Evolutionary conservation across 805 yeast genomes (phyloP).

Genomic region (Pichia cabralensis): DNA sequence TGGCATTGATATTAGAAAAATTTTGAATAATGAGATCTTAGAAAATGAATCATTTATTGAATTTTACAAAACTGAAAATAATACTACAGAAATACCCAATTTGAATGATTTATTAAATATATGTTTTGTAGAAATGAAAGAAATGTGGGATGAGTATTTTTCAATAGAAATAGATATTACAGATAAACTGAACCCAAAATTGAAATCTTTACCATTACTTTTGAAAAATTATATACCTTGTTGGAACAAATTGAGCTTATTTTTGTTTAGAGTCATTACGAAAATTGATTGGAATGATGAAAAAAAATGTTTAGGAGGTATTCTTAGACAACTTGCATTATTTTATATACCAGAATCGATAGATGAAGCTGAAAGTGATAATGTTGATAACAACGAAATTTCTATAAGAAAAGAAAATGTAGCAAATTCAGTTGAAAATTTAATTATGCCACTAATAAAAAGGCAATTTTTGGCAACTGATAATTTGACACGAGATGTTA

Average conservation of each 20-base stretch:
- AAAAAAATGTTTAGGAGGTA: constrained; percentile 51
- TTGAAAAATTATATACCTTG: constrained; percentile 56
- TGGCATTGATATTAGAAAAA: constrained; percentile 24
- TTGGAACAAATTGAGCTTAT: constrained; percentile 51
- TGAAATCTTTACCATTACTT: constrained; percentile 58
- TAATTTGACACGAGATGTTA: constrained; percentile 40
- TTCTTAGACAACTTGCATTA: constrained; percentile 59
- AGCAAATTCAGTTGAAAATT: constrained; percentile 39
- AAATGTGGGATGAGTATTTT: constrained; percentile 80
- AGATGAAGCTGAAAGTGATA: constrained; percentile 18
- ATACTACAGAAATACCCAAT: constrained; percentile 6
- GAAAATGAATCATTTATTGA: constrained; percentile 12
- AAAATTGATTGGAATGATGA: constrained; percentile 62
- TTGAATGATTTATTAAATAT: constrained; percentile 9
- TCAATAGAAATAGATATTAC: constrained; percentile 32
- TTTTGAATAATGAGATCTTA: constrained; percentile 30
- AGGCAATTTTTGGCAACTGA: constrained; percentile 56
- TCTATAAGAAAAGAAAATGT: too few species aligned
- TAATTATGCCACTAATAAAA: constrained; percentile 57
- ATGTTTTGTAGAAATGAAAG: constrained; percentile 38
- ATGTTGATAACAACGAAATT: constrained; percentile 22
- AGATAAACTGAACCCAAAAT: constrained; percentile 25
- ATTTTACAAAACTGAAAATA: neutral
- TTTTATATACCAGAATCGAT: constrained; percentile 37
- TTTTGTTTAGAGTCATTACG: constrained; percentile 52